These are phyloP conservation scores for Cryphonectria japonica DNA, from an alignment of 2,329 filamentous ascomycete genomes.

Conservation along the genomic window DNA sequence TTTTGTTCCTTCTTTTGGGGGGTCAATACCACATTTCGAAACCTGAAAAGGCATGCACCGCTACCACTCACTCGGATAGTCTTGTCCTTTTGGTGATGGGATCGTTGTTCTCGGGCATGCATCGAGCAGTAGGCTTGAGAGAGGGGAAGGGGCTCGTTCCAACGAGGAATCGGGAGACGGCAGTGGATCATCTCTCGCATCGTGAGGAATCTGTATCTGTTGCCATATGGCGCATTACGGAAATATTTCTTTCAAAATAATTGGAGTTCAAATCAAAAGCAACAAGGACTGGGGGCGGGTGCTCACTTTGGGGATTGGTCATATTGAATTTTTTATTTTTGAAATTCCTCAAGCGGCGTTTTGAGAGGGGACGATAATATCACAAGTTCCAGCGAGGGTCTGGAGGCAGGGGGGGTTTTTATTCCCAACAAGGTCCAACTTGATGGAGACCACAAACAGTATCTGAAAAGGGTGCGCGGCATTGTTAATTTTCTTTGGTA, in stretches of 20 bases:
- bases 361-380: slow-evolving; percentile 14
- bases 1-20: slow-evolving; percentile 14
- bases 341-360: slow-evolving; percentile 17
- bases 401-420: not conserved
- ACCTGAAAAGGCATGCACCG: not conserved
- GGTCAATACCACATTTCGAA: not conserved
- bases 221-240: slow-evolving; percentile 3
- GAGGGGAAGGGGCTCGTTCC: not conserved
- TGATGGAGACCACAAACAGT: slow-evolving; percentile 3
- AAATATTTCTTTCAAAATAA: not conserved
- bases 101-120: not conserved
- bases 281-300: not conserved
- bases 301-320: not conserved
- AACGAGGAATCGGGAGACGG: not conserved
- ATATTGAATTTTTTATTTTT: not conserved
- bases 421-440: not conserved
- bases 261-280: slow-evolving; percentile 7
- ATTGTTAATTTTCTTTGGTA: not conserved
- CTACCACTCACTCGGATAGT: not conserved
- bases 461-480: not conserved
- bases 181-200: not conserved
- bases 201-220: not conserved
- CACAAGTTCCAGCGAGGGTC: slow-evolving; percentile 10
- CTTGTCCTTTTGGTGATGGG: not conserved
- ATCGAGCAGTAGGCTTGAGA: not conserved